Conservation (phyloP, 129 eudicot species). For the Flaveria robusta region DNA sequence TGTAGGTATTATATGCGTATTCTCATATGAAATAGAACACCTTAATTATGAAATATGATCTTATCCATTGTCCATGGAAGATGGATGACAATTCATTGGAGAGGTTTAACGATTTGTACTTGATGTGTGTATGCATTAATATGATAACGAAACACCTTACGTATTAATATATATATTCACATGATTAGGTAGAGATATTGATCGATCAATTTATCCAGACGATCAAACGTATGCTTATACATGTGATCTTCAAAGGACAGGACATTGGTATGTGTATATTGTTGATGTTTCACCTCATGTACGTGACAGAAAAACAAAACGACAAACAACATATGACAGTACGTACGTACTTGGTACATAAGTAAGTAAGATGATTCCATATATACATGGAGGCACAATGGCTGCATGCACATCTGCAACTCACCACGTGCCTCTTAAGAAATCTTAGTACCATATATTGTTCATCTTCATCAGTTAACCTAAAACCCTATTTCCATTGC, state of each 20-base stretch:
- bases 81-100: background rate
- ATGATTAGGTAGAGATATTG: slow-evolving; percentile 15
- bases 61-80: background rate
- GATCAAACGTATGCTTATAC: slow-evolving; percentile 2
- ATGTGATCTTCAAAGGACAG: background rate
- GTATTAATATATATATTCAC: slow-evolving; percentile 10
- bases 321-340: background rate
- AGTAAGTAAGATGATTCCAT: slow-evolving; percentile 4
- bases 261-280: background rate
- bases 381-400: background rate
- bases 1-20: no score
- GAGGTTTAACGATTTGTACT: slow-evolving; percentile 16
- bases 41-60: no score
- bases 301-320: background rate
- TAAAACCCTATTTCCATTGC: no score
- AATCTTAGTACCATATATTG: background rate
- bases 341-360: background rate
- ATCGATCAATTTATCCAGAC: background rate
- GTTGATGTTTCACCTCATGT: background rate
- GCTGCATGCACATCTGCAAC: slow-evolving; percentile 5
- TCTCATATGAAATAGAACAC: no score
- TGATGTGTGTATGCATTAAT: background rate
- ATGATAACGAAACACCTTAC: slow-evolving; percentile 10
- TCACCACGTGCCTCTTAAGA: background rate
- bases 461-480: no score